Percentiles rank a stretch among this genome's conserved stretches.
Conservation (phyloP, 495 filamentous ascomycete genomes). For the Lasiosphaeriaceae sp. region DNA sequence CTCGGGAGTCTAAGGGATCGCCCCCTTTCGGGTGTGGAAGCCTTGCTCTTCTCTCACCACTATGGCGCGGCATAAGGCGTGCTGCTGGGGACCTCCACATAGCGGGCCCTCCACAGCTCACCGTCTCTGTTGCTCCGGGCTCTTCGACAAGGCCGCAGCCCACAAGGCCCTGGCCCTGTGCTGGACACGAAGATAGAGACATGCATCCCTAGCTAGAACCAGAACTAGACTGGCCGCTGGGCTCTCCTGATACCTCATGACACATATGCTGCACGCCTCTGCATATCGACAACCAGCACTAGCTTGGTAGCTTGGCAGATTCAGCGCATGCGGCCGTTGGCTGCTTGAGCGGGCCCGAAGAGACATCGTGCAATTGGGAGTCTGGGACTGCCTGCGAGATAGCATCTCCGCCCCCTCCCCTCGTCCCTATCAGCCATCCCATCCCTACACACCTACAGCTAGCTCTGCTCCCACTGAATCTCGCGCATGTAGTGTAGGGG, state of each 20-base stretch:
- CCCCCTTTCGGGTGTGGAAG: slow-evolving; percentile 1
- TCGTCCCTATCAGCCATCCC: neutral
- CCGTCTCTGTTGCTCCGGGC: neutral
- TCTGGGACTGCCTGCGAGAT: neutral
- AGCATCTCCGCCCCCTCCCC: neutral
- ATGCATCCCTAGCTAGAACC: neutral
- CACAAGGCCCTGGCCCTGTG: neutral
- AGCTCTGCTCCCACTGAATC: neutral
- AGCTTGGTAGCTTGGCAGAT: neutral
- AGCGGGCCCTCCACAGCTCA: neutral
- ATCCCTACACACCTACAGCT: neutral
- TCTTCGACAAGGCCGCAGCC: neutral
- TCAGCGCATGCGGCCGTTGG: neutral
- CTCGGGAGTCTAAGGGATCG: neutral
- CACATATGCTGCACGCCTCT: neutral
- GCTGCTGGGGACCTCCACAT: neutral
- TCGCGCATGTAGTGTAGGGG: neutral
- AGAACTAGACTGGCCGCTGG: neutral
- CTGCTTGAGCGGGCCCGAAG: neutral
- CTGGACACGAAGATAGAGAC: neutral
- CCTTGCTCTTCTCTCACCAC: neutral
- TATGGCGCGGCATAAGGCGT: neutral
- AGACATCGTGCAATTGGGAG: neutral
- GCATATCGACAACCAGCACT: neutral
- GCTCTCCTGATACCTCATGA: neutral